Percentiles rank a stretch among this genome's conserved stretches.
Evolutionary conservation across 169 alveolate species (phyloP).

Genomic region (Plasmodium gallinaceum): DNA sequence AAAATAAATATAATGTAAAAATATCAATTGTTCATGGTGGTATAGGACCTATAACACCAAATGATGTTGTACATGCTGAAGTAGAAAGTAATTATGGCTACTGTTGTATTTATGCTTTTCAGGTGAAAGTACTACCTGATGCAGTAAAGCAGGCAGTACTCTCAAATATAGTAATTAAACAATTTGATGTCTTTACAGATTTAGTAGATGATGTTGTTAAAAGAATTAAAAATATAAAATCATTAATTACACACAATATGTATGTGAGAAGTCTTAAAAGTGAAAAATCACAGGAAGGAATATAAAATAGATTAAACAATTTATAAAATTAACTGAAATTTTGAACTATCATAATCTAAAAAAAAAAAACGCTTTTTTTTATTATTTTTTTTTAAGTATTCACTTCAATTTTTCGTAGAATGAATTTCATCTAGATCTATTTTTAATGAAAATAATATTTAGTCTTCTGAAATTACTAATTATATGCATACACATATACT

Average conservation of each 20-base stretch:
- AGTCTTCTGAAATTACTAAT: too few species aligned
- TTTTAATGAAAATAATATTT: too few species aligned
- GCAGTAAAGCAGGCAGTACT: slow-evolving; percentile 88
- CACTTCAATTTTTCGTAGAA: too few species aligned
- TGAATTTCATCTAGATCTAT: too few species aligned
- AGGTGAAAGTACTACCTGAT: slow-evolving; percentile 87
- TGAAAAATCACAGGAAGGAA: slow-evolving; percentile 75
- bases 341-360: too few species aligned
- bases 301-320: slow-evolving; percentile 7
- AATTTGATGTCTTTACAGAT: slow-evolving; percentile 88
- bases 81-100: slow-evolving; percentile 86
- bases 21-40: slow-evolving; percentile 91
- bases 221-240: slow-evolving; percentile 74
- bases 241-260: slow-evolving; percentile 71
- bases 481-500: too few species aligned
- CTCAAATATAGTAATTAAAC: slow-evolving; percentile 83
- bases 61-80: slow-evolving; percentile 91
- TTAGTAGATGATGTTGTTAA: slow-evolving; percentile 85
- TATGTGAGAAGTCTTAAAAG: slow-evolving; percentile 74
- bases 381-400: too few species aligned
- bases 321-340: too few species aligned
- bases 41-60: slow-evolving; percentile 88
- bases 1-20: slow-evolving; percentile 79
- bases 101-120: slow-evolving; percentile 90
- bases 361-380: too few species aligned